Evolutionary conservation across 169 alveolate species (phyloP), one percentile per base, ranked within the genome.

Genomic region (Neospora caninum): DNA sequence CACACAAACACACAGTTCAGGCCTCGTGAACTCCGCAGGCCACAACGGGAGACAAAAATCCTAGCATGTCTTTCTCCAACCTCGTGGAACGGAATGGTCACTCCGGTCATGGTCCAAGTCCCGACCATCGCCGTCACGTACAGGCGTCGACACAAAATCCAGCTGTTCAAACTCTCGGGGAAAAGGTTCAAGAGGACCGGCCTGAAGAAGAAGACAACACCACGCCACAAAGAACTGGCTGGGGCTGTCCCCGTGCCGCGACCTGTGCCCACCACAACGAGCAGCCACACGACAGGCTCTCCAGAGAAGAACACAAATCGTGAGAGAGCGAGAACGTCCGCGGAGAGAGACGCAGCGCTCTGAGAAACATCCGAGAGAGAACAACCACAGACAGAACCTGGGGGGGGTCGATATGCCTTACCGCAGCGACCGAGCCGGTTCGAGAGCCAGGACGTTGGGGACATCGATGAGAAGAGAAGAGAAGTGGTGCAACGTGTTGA

Each of bases 141-240:
- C 70, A 98, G 96, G 0, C 98, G 95, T 38, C 98, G 94, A 80
- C 96, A 92, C 73, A 97, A 83, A 96, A 97, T 93, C 98, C 98
- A 97, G 80, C 73, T 42, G 70, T 80, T 80, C 89, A 91, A 42
- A 70, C 43, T 53, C 89, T 82, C 91, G 38, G 20, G 70, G 78
- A 80, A 49, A 27, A 10, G 58, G 27, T 31, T 34, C 67, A 91
- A 34, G 31, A 91, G 82, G 31, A 39, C 13, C 18, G 82, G 94
- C 53, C 94, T 38, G 89, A 42, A 82, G 64, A 16, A n/a, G n/a
- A n/a, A 64, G 31, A 64, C 4, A 64, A 29, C 20, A 16, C n/a
- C 73, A 10, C 73, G 73, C 31, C 34, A 16, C 34, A 29, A 64
- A 64, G 73, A 22, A 16, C 73, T 64, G 25, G 7, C 73, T 22